phyloP scores from a whole-genome alignment of 1,284 basidiomycete species.

The Cryptococcus neoformans region DNA sequence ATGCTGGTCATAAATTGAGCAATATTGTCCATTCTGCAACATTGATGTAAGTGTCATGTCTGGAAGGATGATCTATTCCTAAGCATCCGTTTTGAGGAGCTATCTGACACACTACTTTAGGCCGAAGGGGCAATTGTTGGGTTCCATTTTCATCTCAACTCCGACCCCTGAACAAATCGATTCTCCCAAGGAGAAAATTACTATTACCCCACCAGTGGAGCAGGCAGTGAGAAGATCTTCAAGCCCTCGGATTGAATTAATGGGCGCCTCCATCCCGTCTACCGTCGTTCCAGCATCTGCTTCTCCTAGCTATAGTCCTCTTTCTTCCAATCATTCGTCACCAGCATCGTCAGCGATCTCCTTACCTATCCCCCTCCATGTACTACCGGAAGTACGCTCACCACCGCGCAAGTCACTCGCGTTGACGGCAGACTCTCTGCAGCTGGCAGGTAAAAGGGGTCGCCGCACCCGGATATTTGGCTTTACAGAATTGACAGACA shows the following conservation, averaged over 20 bases:
- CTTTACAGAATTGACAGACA: constrained; percentile 42
- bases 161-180: constrained; percentile 33
- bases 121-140: too few relatives aligned
- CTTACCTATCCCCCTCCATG: constrained; percentile 28
- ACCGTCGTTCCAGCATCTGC: background rate
- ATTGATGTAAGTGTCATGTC: too few relatives aligned
- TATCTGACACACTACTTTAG: too few relatives aligned
- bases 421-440: constrained; percentile 28
- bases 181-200: constrained; percentile 11
- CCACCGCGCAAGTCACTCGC: constrained; percentile 32
- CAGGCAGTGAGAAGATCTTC: background rate
- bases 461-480: constrained; percentile 47
- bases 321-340: background rate
- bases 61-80: too few relatives aligned
- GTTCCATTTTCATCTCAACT: constrained; percentile 34
- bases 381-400: constrained; percentile 45
- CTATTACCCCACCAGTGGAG: constrained; percentile 1
- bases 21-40: too few relatives aligned
- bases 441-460: constrained; percentile 24
- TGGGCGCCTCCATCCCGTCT: background rate
- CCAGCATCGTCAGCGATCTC: constrained; percentile 2
- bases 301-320: constrained; percentile 12
- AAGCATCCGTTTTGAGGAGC: too few relatives aligned
- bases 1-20: too few relatives aligned
- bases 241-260: background rate